Conservation (phyloP, 352 stramenopile species). For the Globisporangium okanoganense region DNA sequence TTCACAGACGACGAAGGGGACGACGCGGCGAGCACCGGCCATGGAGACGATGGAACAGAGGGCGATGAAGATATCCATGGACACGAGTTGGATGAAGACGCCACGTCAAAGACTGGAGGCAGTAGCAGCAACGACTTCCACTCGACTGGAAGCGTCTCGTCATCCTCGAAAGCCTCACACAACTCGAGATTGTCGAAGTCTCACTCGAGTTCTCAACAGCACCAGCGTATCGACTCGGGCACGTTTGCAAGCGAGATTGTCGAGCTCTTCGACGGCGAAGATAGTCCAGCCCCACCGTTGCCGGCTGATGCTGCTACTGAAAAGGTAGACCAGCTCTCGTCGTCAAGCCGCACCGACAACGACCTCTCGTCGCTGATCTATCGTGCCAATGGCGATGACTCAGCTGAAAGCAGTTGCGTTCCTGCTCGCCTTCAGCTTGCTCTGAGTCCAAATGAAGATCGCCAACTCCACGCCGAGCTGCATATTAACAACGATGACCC, state of each 20-base stretch:
- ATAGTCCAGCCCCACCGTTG: not conserved
- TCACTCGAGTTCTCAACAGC: not conserved
- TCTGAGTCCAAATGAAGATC: not conserved
- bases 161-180: not conserved
- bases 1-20: conserved; percentile 23
- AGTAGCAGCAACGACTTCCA: not conserved
- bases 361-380: conserved; percentile 37
- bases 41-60: not conserved
- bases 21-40: conserved; percentile 1
- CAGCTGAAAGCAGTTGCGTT: not conserved
- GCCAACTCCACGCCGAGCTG: not conserved
- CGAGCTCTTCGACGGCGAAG: conserved; percentile 19
- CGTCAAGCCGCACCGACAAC: conserved; percentile 9
- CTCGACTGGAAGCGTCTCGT: not conserved
- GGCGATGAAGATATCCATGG: not conserved
- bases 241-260: conserved; percentile 19
- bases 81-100: not conserved
- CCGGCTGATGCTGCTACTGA: not conserved
- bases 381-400: conserved; percentile 15
- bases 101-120: not conserved
- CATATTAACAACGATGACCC: conserved; percentile 17
- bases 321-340: not conserved
- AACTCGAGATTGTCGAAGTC: not conserved
- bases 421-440: not conserved
- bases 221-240: conserved; percentile 11